These are phyloP conservation scores for Calonectria pseudoreteaudii DNA, from an alignment of 2,329 filamentous ascomycete genomes.

Conservation along the genomic window DNA sequence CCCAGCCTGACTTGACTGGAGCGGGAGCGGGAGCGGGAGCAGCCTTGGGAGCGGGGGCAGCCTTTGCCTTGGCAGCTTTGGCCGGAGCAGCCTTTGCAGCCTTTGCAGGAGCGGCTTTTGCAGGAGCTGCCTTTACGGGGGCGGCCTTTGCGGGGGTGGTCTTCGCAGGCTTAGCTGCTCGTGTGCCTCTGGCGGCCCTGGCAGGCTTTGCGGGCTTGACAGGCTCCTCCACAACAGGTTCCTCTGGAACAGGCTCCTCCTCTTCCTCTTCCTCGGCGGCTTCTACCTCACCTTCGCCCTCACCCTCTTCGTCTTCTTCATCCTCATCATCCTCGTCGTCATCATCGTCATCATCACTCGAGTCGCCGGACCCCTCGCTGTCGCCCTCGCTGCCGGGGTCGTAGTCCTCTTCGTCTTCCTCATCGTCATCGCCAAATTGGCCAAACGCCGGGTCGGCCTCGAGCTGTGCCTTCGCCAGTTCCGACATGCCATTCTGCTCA, in stretches of 20 bases:
- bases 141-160: constrained; percentile 1
- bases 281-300: constrained; percentile 44
- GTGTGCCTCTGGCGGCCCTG: constrained; percentile 7
- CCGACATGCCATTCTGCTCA: constrained; percentile 55
- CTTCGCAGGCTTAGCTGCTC: neutral
- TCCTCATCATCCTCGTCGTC: constrained; percentile 55
- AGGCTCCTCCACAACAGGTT: constrained; percentile 30
- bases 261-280: constrained; percentile 36
- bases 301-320: constrained; percentile 52
- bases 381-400: constrained; percentile 72
- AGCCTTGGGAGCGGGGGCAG: neutral
- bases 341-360: constrained; percentile 61
- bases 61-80: neutral
- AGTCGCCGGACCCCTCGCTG: constrained; percentile 68
- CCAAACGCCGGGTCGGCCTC: constrained; percentile 49
- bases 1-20: constrained; percentile 47
- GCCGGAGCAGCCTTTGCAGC: constrained; percentile 2
- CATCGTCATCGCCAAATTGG: constrained; percentile 63
- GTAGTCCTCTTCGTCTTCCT: constrained; percentile 75
- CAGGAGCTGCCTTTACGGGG: constrained; percentile 1
- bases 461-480: constrained; percentile 61
- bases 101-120: neutral
- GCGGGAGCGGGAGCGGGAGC: constrained; percentile 8
- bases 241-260: constrained; percentile 32
- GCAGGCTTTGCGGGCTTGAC: constrained; percentile 18